Conservation (phyloP, 2,329 filamentous ascomycete species). For the Raffaelea ambrosiae region DNA sequence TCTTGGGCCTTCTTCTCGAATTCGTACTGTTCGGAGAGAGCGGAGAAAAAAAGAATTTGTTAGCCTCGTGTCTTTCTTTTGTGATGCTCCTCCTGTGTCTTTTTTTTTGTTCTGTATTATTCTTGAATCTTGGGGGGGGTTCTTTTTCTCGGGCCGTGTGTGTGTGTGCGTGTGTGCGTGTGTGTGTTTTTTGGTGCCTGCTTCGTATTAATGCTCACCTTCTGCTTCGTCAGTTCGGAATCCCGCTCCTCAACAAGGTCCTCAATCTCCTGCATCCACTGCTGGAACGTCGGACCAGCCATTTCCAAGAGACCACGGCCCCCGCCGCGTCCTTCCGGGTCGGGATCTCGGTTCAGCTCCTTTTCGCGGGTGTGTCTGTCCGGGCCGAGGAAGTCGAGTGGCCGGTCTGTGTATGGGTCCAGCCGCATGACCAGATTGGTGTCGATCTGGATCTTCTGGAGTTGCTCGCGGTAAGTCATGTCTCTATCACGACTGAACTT, state of each 20-base stretch:
- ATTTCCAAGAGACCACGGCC: conserved; percentile 56
- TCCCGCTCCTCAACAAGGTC: conserved; percentile 83
- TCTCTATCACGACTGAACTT: conserved; percentile 77
- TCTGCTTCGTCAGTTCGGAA: conserved; percentile 69
- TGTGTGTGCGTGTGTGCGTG: too few relatives aligned
- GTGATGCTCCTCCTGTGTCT: too few relatives aligned
- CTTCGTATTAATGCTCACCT: conserved; percentile 46
- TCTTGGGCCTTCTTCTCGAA: conserved; percentile 54
- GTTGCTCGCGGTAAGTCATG: conserved; percentile 76
- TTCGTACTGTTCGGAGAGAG: conserved; percentile 42
- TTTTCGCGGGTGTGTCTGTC: conserved; percentile 21
- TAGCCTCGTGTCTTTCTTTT: background rate
- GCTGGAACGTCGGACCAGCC: conserved; percentile 75
- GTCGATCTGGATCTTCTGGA: conserved; percentile 86
- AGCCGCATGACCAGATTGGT: conserved; percentile 79
- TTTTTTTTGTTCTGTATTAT: too few relatives aligned
- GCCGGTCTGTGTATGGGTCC: conserved; percentile 60
- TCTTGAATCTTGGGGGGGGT: too few relatives aligned
- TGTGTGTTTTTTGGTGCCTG: too few relatives aligned
- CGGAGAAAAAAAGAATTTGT: background rate
- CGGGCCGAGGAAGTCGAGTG: conserved; percentile 25
- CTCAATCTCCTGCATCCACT: conserved; percentile 81
- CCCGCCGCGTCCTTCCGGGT: conserved; percentile 21
- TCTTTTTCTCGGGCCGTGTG: too few relatives aligned
- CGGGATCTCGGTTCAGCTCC: conserved; percentile 26